Conservation (phyloP, 1,139 yeast genomes). For the Wickerhamomyces sp. region DNA sequence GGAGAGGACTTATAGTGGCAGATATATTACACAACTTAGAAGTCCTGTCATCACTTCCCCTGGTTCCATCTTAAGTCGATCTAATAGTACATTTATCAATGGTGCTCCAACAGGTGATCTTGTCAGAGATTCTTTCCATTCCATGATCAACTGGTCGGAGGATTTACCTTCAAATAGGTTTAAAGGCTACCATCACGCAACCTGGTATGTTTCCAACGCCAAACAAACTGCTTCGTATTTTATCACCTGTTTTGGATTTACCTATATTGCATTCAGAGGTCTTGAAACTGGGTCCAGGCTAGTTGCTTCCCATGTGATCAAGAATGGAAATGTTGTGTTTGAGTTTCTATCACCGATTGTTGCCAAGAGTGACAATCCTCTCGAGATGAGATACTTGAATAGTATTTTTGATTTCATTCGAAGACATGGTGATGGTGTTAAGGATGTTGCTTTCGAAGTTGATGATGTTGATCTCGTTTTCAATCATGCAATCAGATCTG, state of each 20-base stretch:
- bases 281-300: constrained; percentile 62
- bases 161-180: constrained; percentile 6
- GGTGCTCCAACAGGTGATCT: too few relatives aligned
- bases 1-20: too few relatives aligned
- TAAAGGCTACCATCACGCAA: constrained; percentile 46
- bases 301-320: constrained; percentile 55
- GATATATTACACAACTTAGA: too few relatives aligned
- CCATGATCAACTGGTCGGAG: neutral
- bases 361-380: constrained; percentile 4
- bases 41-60: too few relatives aligned
- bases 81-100: too few relatives aligned
- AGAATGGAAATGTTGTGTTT: constrained; percentile 51
- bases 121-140: too few relatives aligned
- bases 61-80: too few relatives aligned
- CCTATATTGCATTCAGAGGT: constrained; percentile 56
- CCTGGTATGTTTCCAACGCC: constrained; percentile 65
- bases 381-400: constrained; percentile 23
- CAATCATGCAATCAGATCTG: constrained; percentile 42
- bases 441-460: constrained; percentile 64
- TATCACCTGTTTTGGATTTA: constrained; percentile 56
- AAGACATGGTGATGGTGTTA: constrained; percentile 74
- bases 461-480: constrained; percentile 42
- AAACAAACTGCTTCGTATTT: constrained; percentile 55
- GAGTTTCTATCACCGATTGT: constrained; percentile 44
- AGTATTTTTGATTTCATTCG: constrained; percentile 43